Percentiles rank a stretch among this genome's conserved stretches.
phyloP scores from a whole-genome alignment of 2,329 filamentous ascomycete species.

The Aspergillus carbonarius region DNA sequence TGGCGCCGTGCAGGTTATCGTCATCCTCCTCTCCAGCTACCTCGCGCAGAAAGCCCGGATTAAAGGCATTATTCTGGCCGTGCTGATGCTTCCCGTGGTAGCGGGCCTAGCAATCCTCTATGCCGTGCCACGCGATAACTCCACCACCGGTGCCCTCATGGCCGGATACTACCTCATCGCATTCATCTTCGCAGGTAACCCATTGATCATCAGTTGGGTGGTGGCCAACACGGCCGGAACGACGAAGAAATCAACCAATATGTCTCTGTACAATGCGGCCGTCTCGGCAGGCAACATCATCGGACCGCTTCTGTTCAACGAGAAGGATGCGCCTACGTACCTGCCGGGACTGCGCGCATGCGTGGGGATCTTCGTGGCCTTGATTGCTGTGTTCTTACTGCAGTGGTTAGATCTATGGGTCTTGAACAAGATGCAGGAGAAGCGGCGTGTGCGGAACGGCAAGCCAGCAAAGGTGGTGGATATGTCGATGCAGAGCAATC shows the following conservation, averaged over 20 bases:
- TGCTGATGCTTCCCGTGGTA: constrained; percentile 60
- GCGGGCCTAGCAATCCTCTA: constrained; percentile 59
- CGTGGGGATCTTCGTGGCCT: constrained; percentile 44
- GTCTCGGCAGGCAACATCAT: constrained; percentile 65
- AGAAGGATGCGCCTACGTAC: constrained; percentile 59
- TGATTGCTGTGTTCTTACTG: constrained; percentile 54
- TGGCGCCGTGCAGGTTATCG: constrained; percentile 59
- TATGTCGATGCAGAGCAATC: constrained; percentile 59
- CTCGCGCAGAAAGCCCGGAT: constrained; percentile 57
- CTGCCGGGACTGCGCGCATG: constrained; percentile 57
- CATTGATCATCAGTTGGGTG: constrained; percentile 67
- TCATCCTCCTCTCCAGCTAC: constrained; percentile 60
- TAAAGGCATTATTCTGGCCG: constrained; percentile 58
- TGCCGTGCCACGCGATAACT: constrained; percentile 46
- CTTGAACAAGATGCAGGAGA: constrained; percentile 55
- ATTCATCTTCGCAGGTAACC: constrained; percentile 66
- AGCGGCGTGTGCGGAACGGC: constrained; percentile 56
- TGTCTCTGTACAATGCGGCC: constrained; percentile 64
- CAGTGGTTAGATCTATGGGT: constrained; percentile 57
- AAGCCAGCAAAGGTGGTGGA: constrained; percentile 62
- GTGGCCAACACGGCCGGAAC: constrained; percentile 67
- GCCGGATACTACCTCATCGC: constrained; percentile 65
- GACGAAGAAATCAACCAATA: constrained; percentile 65
- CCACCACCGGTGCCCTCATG: constrained; percentile 52
- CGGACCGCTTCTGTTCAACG: constrained; percentile 62